These are phyloP conservation scores for Candida nitratophila DNA, from an alignment of 805 yeast species.

Conservation along the genomic window DNA sequence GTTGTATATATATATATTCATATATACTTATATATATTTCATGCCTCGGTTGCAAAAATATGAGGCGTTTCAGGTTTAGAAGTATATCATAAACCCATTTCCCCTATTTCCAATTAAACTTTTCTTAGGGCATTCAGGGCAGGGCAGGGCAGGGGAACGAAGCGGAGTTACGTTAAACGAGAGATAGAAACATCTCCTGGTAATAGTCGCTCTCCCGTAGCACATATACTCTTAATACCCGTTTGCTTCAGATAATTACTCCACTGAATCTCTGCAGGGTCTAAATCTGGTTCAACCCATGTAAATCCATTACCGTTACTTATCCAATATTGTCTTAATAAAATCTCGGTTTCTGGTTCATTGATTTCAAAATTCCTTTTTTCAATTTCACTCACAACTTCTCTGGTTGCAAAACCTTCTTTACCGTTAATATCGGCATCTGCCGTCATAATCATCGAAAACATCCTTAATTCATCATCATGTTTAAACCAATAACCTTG, in stretches of 20 bases:
- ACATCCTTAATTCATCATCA: constrained; percentile 63
- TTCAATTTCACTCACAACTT: constrained; percentile 22
- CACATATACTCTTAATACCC: constrained; percentile 7
- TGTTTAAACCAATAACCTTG: constrained; percentile 58
- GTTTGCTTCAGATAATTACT: constrained; percentile 22
- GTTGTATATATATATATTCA: no score
- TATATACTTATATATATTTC: no score
- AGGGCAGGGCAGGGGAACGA: background rate
- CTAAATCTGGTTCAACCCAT: constrained; percentile 88
- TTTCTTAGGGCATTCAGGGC: background rate
- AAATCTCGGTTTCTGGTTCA: constrained; percentile 57
- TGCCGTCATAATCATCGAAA: constrained; percentile 56
- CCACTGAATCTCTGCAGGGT: constrained; percentile 62
- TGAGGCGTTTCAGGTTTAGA: no score
- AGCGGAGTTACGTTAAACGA: no score
- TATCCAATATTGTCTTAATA: constrained; percentile 81
- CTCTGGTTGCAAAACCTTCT: constrained; percentile 31
- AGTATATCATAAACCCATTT: no score
- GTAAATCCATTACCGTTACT: constrained; percentile 80
- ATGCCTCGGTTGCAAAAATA: no score
- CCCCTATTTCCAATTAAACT: no score
- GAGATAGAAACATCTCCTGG: background rate
- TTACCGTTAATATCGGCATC: constrained; percentile 48
- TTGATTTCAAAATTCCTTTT: constrained; percentile 31
- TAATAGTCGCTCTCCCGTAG: background rate